phyloP scores from a whole-genome alignment of 2,329 filamentous ascomycete species.

The Fusarium circinatum region DNA sequence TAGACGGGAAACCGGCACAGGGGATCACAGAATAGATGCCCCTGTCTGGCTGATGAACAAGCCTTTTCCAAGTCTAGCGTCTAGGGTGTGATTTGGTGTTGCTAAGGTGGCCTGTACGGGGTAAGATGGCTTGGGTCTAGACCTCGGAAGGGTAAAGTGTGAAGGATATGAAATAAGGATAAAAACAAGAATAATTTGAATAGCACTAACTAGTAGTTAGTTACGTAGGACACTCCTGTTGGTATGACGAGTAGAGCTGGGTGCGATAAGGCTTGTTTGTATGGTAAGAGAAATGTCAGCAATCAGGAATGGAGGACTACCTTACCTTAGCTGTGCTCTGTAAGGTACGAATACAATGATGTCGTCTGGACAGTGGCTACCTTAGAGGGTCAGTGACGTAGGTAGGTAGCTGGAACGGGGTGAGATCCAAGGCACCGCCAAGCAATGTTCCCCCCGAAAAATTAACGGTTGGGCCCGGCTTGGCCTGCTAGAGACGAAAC shows the following conservation, averaged over 20 bases:
- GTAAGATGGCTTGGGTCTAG: slow-evolving; percentile 16
- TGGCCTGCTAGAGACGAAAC: slow-evolving; percentile 23
- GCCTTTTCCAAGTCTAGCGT: slow-evolving; percentile 9
- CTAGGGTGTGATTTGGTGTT: slow-evolving; percentile 5
- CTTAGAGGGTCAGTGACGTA: slow-evolving; percentile 22
- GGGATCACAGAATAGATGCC: slow-evolving; percentile 9
- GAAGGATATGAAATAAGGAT: background rate
- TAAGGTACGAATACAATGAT: background rate
- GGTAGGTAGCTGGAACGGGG: slow-evolving; percentile 7
- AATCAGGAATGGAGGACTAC: background rate
- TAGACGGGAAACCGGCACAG: slow-evolving; percentile 35
- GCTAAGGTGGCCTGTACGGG: background rate
- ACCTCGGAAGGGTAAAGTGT: slow-evolving; percentile 3
- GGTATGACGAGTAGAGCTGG: background rate
- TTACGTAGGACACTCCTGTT: background rate
- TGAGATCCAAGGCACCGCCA: slow-evolving; percentile 21
- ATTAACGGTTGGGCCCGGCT: slow-evolving; percentile 34
- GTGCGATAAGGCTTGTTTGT: background rate
- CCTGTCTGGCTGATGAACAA: slow-evolving; percentile 31
- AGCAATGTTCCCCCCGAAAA: slow-evolving; percentile 25
- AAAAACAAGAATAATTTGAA: slow-evolving; percentile 9
- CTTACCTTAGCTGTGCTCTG: background rate
- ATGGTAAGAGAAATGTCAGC: background rate
- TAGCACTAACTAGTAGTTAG: background rate
- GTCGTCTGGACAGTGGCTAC: background rate